These are phyloP conservation scores for Pterula multifida DNA, from an alignment of 1,284 basidiomycete species.

Conservation along the genomic window DNA sequence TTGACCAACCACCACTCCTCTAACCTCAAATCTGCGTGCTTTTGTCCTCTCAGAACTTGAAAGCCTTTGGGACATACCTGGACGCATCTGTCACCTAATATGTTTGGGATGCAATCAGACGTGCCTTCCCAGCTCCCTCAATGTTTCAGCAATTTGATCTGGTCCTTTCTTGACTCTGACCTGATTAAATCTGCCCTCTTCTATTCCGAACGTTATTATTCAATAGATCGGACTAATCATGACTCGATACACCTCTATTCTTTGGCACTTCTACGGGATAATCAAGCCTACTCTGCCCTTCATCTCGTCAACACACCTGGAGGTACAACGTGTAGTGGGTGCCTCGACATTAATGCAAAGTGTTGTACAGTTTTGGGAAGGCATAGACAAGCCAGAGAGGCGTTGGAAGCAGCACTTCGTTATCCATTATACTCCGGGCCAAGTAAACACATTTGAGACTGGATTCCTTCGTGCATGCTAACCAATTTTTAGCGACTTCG, in stretches of 20 bases:
- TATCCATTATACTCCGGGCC: conserved; percentile 38
- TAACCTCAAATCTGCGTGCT: neutral
- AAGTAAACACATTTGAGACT: conserved; percentile 38
- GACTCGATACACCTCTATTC: conserved; percentile 81
- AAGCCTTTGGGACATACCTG: conserved; percentile 2
- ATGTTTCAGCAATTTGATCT: conserved; percentile 58
- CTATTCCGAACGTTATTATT: conserved; percentile 71
- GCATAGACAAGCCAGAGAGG: conserved; percentile 60
- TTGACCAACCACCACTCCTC: neutral
- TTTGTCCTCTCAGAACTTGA: neutral
- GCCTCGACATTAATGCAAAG: conserved; percentile 68
- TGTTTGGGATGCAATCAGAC: conserved; percentile 23
- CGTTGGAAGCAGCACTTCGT: conserved; percentile 47
- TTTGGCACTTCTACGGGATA: conserved; percentile 59
- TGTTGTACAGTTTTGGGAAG: conserved; percentile 65
- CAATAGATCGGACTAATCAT: conserved; percentile 55
- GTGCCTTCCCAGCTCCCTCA: conserved; percentile 36
- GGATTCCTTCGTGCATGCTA: conserved; percentile 9
- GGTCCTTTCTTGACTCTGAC: conserved; percentile 69
- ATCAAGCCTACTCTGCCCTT: conserved; percentile 69
- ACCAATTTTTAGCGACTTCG: conserved; percentile 37
- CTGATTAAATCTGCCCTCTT: conserved; percentile 67
- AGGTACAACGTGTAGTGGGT: conserved; percentile 57
- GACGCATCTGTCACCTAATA: conserved; percentile 1
- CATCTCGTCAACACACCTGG: conserved; percentile 50